Percentiles rank a stretch among this genome's conserved stretches.
Evolutionary conservation across 2,329 filamentous ascomycete species (phyloP).

Genomic region (Fusarium verrucosum): DNA sequence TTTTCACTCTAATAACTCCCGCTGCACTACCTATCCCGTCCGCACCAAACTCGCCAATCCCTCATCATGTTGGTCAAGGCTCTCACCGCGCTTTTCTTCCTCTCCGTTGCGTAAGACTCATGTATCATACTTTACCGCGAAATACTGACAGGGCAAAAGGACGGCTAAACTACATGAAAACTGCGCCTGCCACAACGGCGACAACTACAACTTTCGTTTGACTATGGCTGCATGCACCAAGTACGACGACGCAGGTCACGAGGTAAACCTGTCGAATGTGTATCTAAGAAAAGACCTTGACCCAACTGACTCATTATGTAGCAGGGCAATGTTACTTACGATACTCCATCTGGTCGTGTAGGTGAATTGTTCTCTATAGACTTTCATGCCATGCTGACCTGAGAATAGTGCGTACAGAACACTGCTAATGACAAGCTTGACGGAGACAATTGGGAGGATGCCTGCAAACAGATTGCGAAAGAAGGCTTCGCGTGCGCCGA

Average conservation of each 20-base stretch:
- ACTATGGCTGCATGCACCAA: slow-evolving; percentile 29
- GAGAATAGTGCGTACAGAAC: slow-evolving; percentile 15
- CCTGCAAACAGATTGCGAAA: slow-evolving; percentile 28
- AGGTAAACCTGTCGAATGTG: background rate
- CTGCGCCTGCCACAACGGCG: slow-evolving; percentile 36
- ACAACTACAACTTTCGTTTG: slow-evolving; percentile 36
- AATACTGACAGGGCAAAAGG: background rate
- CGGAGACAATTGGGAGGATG: slow-evolving; percentile 38
- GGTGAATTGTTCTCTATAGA: background rate
- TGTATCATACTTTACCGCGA: accelerated
- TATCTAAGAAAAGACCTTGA: accelerated
- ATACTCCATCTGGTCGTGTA: slow-evolving; percentile 31
- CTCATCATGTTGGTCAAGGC: slow-evolving; percentile 30
- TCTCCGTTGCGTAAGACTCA: slow-evolving; percentile 22
- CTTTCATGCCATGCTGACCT: background rate
- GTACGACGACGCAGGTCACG: slow-evolving; percentile 23
- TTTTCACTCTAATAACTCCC: background rate
- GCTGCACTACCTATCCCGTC: too few relatives aligned
- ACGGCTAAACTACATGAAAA: slow-evolving; percentile 32
- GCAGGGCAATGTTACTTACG: slow-evolving; percentile 31
- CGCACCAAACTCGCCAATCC: background rate
- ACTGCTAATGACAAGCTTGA: slow-evolving; percentile 21
- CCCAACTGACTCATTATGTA: background rate
- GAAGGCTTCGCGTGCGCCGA: slow-evolving; percentile 31
- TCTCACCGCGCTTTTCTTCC: slow-evolving; percentile 21